Base-by-base conservation (phyloP, 768 basidiomycete genomes). In the Xanthoconium stramineum region DNA sequence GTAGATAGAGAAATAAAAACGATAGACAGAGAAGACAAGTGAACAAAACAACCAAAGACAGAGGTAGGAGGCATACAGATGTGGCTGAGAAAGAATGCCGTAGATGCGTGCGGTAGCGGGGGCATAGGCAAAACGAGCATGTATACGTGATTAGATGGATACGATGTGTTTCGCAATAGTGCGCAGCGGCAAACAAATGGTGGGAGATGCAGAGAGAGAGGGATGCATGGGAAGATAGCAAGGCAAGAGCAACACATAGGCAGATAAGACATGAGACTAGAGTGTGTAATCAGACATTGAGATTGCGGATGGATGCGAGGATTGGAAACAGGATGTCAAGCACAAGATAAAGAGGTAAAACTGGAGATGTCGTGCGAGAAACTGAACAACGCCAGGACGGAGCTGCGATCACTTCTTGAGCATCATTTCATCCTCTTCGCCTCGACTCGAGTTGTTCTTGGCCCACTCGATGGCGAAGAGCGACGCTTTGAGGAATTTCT, bases 401-500 rank as follows among this genome's bases (percentile, higher is more conserved):
- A 48, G 58, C 35, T 20, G 50, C 43, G 57, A 45, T 66, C 60
- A 69, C 60, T 69, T 71, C 62, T 69, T 71, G 64, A 60, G 64
- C 66, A 71, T 58, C 61, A 65, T 59, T 37, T 54, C 54, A 43
- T 64, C 69, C 51, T 70, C 67, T 62, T 47, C 68, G 65, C 73
- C 72, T 54, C 65, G 76, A 50, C 65, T 69, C 63, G 75, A 61
- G 68, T 84, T 78, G 39, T 69, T 73, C 62, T 76, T 82, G 43
- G 88, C 87, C 86, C 86, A 89, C 53, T 88, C 81, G 66, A 89
- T 79, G 42, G 89, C 89, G 66, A 85, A 91, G 38, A 82, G 71
- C 19, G 88, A 86, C 32, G 89, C 96, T 74, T 96, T 93, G 70
- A 98, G 84, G 83, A 97, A 98, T 74, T 94, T 95, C 85, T 95